A percentile compares a stretch with the other conserved stretches of the same genome.
Conservation (phyloP, 805 yeast genomes). For the Candida sphagnicola region DNA sequence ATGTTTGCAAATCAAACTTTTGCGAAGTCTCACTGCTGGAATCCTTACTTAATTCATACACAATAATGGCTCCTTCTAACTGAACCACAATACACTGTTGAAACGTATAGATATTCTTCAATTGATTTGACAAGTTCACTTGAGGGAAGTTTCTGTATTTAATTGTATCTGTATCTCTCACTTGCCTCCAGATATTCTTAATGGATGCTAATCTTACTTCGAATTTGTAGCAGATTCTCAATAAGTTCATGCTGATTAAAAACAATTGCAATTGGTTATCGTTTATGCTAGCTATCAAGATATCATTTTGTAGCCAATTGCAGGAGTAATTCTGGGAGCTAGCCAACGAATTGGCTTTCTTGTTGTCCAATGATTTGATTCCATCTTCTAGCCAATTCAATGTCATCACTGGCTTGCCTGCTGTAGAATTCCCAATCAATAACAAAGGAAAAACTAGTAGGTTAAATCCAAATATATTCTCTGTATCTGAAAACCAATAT, state of each 20-base stretch:
- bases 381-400: slow-evolving; percentile 3
- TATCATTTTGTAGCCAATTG: slow-evolving; percentile 1
- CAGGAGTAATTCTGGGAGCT: neutral
- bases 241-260: neutral
- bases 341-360: neutral
- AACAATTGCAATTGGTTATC: neutral
- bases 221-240: neutral
- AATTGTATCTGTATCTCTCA: neutral
- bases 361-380: neutral
- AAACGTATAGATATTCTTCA: neutral
- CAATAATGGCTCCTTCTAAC: neutral
- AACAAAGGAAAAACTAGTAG: slow-evolving; percentile 23
- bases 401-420: slow-evolving; percentile 5
- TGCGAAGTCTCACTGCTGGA: neutral
- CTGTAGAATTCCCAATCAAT: slow-evolving; percentile 16
- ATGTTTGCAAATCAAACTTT: slow-evolving; percentile 1
- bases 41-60: neutral
- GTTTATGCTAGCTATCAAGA: slow-evolving; percentile 1
- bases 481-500: slow-evolving; percentile 18
- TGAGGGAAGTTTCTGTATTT: neutral
- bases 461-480: slow-evolving; percentile 23
- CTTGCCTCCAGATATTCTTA: slow-evolving; percentile 1
- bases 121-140: neutral
- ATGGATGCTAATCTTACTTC: neutral
- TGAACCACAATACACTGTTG: neutral